These are phyloP conservation scores for Catunica adiposa DNA, from an alignment of 2,329 filamentous ascomycete genomes.

Conservation along the genomic window DNA sequence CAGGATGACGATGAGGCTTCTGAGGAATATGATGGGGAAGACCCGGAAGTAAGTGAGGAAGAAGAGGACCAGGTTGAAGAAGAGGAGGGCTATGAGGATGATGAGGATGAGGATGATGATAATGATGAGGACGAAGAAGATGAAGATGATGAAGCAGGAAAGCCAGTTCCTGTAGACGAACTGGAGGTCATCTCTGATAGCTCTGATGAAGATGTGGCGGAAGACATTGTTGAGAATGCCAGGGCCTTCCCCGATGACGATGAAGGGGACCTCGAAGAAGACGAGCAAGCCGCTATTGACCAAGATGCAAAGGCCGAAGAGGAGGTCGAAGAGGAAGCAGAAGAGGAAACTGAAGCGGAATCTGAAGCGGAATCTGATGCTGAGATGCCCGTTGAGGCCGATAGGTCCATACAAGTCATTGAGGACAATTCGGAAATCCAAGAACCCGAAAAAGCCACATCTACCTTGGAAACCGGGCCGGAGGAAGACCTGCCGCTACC, in stretches of 20 bases:
- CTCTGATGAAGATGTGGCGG: no score
- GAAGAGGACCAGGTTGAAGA: not conserved
- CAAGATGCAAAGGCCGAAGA: not conserved
- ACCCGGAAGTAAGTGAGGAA: not conserved
- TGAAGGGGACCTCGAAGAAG: not conserved
- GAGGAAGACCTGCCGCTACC: not conserved
- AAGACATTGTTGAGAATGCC: not conserved
- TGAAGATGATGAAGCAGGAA: no score
- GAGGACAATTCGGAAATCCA: not conserved
- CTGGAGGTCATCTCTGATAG: no score
- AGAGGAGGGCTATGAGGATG: no score
- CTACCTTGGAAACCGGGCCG: not conserved
- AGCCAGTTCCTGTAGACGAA: no score
- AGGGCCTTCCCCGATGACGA: not conserved
- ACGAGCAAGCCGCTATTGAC: not conserved
- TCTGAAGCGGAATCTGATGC: slow-evolving; percentile 13
- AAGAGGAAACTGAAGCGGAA: not conserved
- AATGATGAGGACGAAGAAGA: not conserved
- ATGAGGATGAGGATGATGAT: not conserved
- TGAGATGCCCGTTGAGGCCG: no score
- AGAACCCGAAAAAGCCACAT: not conserved
- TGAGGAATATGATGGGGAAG: not conserved
- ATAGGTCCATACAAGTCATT: not conserved
- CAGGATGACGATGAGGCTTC: not conserved
- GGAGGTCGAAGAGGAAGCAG: slow-evolving; percentile 6